These are phyloP conservation scores for Sequoiadendron giganteum DNA, from an alignment of 75 land plant genomes.

Conservation along the genomic window DNA sequence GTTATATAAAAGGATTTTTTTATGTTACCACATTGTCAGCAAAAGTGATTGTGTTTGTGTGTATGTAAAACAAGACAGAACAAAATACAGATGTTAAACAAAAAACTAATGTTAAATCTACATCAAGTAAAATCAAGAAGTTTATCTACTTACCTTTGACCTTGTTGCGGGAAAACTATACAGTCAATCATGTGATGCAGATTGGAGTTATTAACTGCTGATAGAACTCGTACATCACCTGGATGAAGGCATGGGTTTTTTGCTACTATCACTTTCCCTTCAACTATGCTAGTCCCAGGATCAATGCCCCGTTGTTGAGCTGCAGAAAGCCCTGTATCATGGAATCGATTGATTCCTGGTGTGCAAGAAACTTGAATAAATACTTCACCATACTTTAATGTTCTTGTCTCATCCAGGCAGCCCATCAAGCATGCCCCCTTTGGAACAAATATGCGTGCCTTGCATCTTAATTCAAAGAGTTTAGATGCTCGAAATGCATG, in stretches of 20 bases:
- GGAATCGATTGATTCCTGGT: constrained; percentile 10
- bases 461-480: constrained; percentile 60
- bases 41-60: neutral
- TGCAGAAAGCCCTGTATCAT: neutral
- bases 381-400: constrained; percentile 80
- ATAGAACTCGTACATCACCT: constrained; percentile 75
- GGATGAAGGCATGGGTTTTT: constrained; percentile 94
- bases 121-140: neutral
- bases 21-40: neutral
- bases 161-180: constrained; percentile 91
- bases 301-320: neutral
- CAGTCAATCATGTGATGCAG: constrained; percentile 83
- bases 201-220: constrained; percentile 59
- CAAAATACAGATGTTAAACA: neutral
- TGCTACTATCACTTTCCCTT: constrained; percentile 74
- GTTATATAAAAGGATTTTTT: neutral
- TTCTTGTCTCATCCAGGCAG: constrained; percentile 84
- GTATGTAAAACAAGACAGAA: neutral
- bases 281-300: constrained; percentile 25
- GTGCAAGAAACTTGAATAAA: constrained; percentile 74
- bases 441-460: constrained; percentile 68
- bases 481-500: constrained; percentile 70
- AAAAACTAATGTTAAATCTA: neutral
- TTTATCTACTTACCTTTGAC: constrained; percentile 46
- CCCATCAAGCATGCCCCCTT: constrained; percentile 89